Conservation (phyloP, 2,329 filamentous ascomycete genomes). For the Coleophoma crateriformis region DNA sequence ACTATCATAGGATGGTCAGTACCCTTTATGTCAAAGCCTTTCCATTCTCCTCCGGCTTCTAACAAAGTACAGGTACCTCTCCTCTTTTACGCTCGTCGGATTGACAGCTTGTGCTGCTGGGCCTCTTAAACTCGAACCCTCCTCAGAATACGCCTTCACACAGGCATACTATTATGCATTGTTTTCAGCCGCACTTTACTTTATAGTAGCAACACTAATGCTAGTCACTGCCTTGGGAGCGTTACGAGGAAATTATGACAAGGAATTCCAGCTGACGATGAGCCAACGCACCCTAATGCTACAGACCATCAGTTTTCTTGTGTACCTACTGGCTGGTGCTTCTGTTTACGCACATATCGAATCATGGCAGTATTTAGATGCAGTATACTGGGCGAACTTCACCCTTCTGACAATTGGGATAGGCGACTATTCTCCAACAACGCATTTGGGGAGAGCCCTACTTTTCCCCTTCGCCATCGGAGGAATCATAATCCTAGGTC, state of each 20-base stretch:
- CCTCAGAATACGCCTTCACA: constrained; percentile 57
- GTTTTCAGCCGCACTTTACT: constrained; percentile 71
- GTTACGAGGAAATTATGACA: constrained; percentile 61
- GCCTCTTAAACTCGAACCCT: constrained; percentile 40
- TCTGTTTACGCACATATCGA: constrained; percentile 70
- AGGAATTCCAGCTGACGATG: constrained; percentile 72
- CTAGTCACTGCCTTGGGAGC: constrained; percentile 77
- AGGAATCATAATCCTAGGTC: constrained; percentile 78
- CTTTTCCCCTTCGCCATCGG: constrained; percentile 80
- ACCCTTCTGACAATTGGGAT: constrained; percentile 61
- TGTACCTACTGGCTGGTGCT: constrained; percentile 75
- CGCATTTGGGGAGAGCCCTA: constrained; percentile 58
- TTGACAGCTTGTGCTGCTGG: constrained; percentile 63
- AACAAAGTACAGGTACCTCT: constrained; percentile 40
- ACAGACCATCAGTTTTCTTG: constrained; percentile 80
- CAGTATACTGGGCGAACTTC: constrained; percentile 74
- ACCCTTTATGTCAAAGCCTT: constrained; percentile 32
- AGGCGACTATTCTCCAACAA: constrained; percentile 45
- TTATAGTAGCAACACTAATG: constrained; percentile 71
- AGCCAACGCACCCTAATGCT: constrained; percentile 85
- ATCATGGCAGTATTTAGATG: constrained; percentile 70
- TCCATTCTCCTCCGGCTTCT: constrained; percentile 12
- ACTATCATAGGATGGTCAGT: constrained; percentile 74
- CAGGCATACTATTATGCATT: constrained; percentile 87
- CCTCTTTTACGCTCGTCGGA: constrained; percentile 58